Evolutionary conservation across 352 stramenopile species (phyloP).

Genomic region (Globisporangium carolinianum): DNA sequence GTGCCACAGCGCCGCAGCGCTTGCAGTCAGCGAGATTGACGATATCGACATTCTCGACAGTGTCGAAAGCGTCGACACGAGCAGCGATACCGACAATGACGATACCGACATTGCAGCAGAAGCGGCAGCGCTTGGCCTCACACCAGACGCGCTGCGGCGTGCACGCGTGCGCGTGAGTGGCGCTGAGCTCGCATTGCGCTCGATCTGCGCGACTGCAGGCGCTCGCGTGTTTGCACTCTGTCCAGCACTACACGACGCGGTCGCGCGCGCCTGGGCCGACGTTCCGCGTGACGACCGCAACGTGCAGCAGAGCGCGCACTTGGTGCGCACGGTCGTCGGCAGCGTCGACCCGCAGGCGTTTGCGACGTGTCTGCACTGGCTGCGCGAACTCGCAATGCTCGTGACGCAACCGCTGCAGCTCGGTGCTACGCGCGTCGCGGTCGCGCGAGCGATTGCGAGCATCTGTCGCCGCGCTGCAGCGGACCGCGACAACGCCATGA

Average conservation of each 20-base stretch:
- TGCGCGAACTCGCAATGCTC: constrained; percentile 25
- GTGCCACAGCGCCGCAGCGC: constrained; percentile 49
- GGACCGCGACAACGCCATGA: constrained; percentile 33
- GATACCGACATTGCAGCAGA: background rate
- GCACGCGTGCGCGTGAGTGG: constrained; percentile 32
- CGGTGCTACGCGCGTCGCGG: constrained; percentile 17
- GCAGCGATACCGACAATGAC: background rate
- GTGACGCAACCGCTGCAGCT: constrained; percentile 17
- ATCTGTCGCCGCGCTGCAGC: constrained; percentile 30
- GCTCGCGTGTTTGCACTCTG: constrained; percentile 28
- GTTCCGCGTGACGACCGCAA: constrained; percentile 17
- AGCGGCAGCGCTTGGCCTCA: background rate
- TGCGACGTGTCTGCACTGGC: constrained; percentile 33
- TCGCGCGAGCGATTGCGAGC: constrained; percentile 37
- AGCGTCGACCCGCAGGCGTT: constrained; percentile 23
- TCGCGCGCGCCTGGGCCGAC: constrained; percentile 30
- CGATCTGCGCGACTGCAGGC: constrained; percentile 30
- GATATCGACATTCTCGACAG: too few relatives aligned
- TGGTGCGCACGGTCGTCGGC: constrained; percentile 36
- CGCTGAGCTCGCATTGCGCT: constrained; percentile 28
- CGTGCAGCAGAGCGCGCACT: constrained; percentile 41
- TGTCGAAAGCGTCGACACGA: constrained; percentile 2
- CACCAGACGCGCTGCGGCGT: constrained; percentile 21
- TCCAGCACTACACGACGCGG: constrained; percentile 23
- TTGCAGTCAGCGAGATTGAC: constrained; percentile 14